phyloP scores from a whole-genome alignment of 306 rosid genomes.

The Sicyos baderoa region DNA sequence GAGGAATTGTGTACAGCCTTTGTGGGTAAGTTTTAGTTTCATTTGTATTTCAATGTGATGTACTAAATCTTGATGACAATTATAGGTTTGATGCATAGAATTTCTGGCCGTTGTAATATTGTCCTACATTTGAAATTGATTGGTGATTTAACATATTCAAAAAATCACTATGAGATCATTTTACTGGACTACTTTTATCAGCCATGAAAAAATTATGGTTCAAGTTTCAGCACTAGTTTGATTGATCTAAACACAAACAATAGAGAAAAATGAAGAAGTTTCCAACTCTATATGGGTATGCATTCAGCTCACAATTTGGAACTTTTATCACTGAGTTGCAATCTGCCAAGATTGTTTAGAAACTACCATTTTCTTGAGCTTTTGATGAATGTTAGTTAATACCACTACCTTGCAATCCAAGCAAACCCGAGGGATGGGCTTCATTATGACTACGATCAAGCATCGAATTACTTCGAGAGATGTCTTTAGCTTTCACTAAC shows the following conservation, averaged over 20 bases:
- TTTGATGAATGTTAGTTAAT: conserved; percentile 18
- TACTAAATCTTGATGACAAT: too few species aligned
- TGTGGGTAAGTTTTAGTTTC: conserved; percentile 40
- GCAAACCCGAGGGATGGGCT: conserved; percentile 62
- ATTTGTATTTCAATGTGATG: neutral
- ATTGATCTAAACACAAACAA: neutral
- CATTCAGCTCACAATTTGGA: neutral
- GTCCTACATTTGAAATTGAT: too few species aligned
- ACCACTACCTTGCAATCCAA: conserved; percentile 42
- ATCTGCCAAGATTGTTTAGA: neutral
- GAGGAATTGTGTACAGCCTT: conserved; percentile 50
- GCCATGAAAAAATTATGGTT: neutral
- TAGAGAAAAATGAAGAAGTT: neutral
- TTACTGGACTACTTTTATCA: neutral
- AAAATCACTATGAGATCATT: neutral
- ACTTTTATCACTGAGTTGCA: neutral
- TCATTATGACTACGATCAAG: conserved; percentile 50
- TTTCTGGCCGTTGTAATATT: conserved; percentile 5
- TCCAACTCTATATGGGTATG: neutral
- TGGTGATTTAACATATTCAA: too few species aligned
- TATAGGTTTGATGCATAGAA: neutral
- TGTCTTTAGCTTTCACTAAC: neutral
- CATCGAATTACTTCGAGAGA: conserved; percentile 43
- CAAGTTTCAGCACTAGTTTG: neutral
- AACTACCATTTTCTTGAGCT: neutral